phyloP scores from a whole-genome alignment of 2,329 filamentous ascomycete species.

The Dactylellina leptospora region DNA sequence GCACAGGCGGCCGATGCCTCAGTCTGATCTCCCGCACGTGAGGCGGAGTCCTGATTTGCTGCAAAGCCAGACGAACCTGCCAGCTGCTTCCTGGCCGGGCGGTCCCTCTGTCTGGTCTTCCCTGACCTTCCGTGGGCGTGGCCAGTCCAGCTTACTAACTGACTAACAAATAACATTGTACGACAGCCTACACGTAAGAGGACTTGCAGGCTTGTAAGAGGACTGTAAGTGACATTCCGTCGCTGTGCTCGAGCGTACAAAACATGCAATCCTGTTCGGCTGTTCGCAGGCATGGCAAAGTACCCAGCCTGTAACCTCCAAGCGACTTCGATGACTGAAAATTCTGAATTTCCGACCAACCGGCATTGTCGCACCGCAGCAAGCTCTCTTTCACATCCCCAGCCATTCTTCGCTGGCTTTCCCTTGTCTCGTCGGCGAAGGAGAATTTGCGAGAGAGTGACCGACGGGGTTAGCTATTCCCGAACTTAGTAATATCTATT shows the following conservation, averaged over 20 bases:
- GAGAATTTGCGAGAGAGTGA: not conserved
- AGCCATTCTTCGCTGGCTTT: no score
- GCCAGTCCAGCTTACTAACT: slow-evolving; percentile 24
- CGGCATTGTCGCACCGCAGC: no score
- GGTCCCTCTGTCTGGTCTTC: not conserved
- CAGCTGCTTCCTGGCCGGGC: slow-evolving; percentile 29
- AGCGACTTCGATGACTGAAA: slow-evolving; percentile 21
- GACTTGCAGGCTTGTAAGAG: no score
- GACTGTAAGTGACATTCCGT: no score
- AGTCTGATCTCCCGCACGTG: slow-evolving; percentile 50
- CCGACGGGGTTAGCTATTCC: slow-evolving; percentile 14
- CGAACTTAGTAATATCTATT: slow-evolving; percentile 21
- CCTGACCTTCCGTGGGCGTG: not conserved
- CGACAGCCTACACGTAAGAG: slow-evolving; percentile 23
- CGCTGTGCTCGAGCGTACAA: not conserved
- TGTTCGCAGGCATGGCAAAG: slow-evolving; percentile 20
- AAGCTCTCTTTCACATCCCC: no score
- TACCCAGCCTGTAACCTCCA: slow-evolving; percentile 34
- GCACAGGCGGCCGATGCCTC: slow-evolving; percentile 2
- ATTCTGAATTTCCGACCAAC: slow-evolving; percentile 25
- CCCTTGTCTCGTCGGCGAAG: slow-evolving; percentile 21
- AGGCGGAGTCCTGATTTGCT: slow-evolving; percentile 52
- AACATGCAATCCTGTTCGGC: not conserved
- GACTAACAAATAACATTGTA: slow-evolving; percentile 17
- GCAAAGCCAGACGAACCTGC: slow-evolving; percentile 23